Conservation (phyloP, 2,329 filamentous ascomycete species). For the Gliomastix tumulicola region DNA sequence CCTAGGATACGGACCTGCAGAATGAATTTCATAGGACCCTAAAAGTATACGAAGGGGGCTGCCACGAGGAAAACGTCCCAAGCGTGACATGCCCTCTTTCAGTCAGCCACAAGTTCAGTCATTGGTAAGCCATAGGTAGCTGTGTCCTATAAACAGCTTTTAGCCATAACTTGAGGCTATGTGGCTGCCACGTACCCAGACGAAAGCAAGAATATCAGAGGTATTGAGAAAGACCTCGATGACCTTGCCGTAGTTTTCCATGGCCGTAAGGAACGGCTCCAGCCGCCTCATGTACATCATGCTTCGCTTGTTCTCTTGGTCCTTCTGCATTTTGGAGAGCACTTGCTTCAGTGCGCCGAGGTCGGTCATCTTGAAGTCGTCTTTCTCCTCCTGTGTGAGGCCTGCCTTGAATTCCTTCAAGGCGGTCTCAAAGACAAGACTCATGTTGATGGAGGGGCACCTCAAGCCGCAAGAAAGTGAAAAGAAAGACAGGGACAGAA, state of each 20-base stretch:
- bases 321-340: constrained; percentile 1
- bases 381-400: background rate
- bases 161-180: background rate
- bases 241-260: constrained; percentile 7
- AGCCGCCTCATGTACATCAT: constrained; percentile 18
- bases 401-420: background rate
- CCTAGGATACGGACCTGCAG: constrained; percentile 1
- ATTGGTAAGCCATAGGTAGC: too few species aligned
- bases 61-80: too few species aligned
- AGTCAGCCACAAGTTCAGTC: too few species aligned
- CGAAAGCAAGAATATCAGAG: constrained; percentile 12
- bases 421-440: too few species aligned
- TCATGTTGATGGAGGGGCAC: too few species aligned
- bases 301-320: background rate
- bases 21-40: constrained; percentile 3
- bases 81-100: too few species aligned
- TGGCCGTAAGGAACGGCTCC: constrained; percentile 4
- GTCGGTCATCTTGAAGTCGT: constrained; percentile 1
- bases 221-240: constrained; percentile 7
- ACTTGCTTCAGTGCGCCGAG: background rate
- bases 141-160: too few species aligned
- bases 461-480: too few species aligned
- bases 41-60: too few species aligned
- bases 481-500: too few species aligned
- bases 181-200: constrained; percentile 23